Evolutionary conservation across 768 basidiomycete genomes (phyloP).

Genomic region (Kwoniella botswanensis): DNA sequence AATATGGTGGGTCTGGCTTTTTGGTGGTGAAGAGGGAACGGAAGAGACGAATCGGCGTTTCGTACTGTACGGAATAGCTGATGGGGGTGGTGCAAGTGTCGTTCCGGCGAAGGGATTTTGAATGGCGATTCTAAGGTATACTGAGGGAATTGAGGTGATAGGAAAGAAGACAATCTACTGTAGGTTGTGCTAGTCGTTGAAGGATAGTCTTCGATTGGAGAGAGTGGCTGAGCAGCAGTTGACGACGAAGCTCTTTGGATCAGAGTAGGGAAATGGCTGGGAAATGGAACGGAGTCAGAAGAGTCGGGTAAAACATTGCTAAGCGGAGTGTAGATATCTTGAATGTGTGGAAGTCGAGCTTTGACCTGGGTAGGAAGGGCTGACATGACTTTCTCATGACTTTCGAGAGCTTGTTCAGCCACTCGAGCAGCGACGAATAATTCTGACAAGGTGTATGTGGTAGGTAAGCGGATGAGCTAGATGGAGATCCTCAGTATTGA

Average conservation of each 20-base stretch:
- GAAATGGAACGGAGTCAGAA: background rate
- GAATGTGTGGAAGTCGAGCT: slow-evolving; percentile 19
- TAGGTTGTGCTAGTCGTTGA: slow-evolving; percentile 10
- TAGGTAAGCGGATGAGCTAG: too few species aligned
- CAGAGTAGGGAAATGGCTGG: background rate
- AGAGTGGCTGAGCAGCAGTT: background rate
- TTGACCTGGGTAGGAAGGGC: slow-evolving; percentile 26
- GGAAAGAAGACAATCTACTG: background rate
- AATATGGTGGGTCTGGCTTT: slow-evolving; percentile 9
- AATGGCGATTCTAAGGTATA: slow-evolving; percentile 8
- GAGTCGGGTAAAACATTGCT: background rate
- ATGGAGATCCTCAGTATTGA: background rate
- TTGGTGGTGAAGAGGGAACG: slow-evolving; percentile 6
- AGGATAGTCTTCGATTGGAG: slow-evolving; percentile 18
- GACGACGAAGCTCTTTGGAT: background rate
- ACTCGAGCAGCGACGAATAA: slow-evolving; percentile 46
- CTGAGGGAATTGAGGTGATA: slow-evolving; percentile 2
- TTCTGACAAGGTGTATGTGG: slow-evolving; percentile 25
- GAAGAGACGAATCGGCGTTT: background rate
- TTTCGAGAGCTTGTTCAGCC: slow-evolving; percentile 40
- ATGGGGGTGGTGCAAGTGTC: background rate
- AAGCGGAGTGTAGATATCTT: slow-evolving; percentile 3
- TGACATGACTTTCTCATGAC: slow-evolving; percentile 38
- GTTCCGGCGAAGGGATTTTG: slow-evolving; percentile 9
- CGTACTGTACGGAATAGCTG: background rate